A percentile compares a stretch with the other conserved stretches of the same genome.
Conservation (phyloP, 192 early-diverging fungal genomes). For the Linnemannia elongata region DNA sequence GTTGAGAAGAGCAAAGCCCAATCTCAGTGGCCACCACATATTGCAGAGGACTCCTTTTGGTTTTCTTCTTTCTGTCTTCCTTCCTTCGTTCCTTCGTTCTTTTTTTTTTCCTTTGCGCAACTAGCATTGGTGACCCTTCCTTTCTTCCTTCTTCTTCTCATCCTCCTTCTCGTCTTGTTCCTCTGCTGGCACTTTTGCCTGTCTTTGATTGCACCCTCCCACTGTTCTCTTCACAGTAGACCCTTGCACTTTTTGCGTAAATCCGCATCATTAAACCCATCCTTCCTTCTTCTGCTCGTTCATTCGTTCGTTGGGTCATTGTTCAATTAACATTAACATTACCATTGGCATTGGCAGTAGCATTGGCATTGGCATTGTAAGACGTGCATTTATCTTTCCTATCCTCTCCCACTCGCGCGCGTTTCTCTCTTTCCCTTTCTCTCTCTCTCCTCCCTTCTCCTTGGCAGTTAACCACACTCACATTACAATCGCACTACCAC, state of each 20-base stretch:
- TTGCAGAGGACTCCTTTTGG: neutral
- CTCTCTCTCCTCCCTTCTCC: neutral
- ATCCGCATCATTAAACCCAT: neutral
- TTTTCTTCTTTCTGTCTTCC: neutral
- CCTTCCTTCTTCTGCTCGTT: neutral
- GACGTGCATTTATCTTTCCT: neutral
- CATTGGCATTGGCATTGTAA: neutral
- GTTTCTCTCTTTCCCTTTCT: neutral
- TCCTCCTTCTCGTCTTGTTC: neutral
- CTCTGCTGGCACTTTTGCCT: neutral
- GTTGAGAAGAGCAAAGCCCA: neutral
- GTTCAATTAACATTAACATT: no score
- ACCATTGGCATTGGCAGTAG: neutral
- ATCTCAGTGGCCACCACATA: neutral
- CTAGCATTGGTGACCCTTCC: neutral
- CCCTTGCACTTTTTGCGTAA: neutral
- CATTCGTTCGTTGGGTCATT: neutral
- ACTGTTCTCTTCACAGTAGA: neutral
- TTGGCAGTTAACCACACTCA: neutral
- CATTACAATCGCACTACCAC: neutral
- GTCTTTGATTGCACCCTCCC: neutral
- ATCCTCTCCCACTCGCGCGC: neutral
- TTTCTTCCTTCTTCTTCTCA: conserved; percentile 10
- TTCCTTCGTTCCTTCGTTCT: neutral
- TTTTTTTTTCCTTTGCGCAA: neutral